A percentile compares a stretch with the other conserved stretches of the same genome.
phyloP scores from a whole-genome alignment of 306 rosid genomes.

The Canavalia ensiformis region DNA sequence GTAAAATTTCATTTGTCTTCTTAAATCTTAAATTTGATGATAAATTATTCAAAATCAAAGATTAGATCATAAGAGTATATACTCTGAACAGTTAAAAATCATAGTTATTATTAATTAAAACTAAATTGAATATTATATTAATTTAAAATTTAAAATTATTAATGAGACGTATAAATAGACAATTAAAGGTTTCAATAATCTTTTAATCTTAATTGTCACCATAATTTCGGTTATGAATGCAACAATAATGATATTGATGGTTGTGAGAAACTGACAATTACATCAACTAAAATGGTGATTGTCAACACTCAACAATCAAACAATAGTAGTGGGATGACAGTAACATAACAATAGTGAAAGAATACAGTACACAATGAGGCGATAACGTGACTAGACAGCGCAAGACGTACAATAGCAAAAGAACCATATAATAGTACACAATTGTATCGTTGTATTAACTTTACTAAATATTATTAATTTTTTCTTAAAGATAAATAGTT shows the following conservation, averaged over 20 bases:
- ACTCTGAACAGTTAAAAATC: no score
- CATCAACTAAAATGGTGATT: not conserved
- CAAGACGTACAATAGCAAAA: not conserved
- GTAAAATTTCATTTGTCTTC: no score
- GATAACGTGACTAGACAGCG: not conserved
- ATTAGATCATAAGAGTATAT: no score
- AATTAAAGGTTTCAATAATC: not conserved
- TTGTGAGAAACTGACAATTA: not conserved
- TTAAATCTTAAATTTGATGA: no score
- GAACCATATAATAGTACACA: not conserved
- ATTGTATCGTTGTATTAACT: no score
- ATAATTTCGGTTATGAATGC: slow-evolving; percentile 2
- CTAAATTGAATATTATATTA: not conserved
- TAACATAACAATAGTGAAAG: not conserved
- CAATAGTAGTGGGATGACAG: not conserved
- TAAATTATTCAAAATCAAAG: no score
- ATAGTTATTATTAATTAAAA: not conserved
- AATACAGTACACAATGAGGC: not conserved
- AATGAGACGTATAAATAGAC: not conserved
- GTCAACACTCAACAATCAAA: not conserved
- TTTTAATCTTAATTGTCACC: not conserved
- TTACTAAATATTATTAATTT: not conserved
- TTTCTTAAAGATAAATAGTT: not conserved
- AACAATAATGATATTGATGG: not conserved
- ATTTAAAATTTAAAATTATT: not conserved